Evolutionary conservation across 2,329 filamentous ascomycete genomes (phyloP).

Genomic region (Teratosphaeria zuluensis): DNA sequence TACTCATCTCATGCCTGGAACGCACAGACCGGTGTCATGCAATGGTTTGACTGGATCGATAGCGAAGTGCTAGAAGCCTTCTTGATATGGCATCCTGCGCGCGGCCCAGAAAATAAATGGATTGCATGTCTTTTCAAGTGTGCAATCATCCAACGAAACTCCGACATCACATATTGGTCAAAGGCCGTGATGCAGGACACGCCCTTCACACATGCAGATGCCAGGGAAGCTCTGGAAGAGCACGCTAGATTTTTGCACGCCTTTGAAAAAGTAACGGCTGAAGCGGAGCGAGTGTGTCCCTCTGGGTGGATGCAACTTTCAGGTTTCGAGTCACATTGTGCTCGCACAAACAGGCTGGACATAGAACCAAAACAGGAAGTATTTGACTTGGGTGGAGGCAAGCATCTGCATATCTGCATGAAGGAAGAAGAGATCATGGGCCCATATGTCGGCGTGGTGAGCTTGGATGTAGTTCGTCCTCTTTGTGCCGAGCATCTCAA

Average conservation of each 20-base stretch:
- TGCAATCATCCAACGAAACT: neutral
- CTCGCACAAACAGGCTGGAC: neutral
- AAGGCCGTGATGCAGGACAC: neutral
- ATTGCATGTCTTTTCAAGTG: neutral
- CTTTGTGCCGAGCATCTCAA: too few species aligned
- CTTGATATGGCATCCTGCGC: neutral
- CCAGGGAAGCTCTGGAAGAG: too few species aligned
- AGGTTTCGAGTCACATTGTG: neutral
- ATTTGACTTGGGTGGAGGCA: neutral
- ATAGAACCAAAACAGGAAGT: too few species aligned
- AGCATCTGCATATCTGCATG: neutral
- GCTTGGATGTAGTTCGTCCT: too few species aligned
- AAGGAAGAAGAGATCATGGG: neutral
- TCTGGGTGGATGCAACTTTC: too few species aligned
- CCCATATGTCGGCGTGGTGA: neutral
- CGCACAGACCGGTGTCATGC: neutral
- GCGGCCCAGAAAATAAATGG: neutral
- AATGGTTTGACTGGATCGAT: neutral
- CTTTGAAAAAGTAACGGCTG: too few species aligned
- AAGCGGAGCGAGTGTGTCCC: too few species aligned
- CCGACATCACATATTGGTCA: neutral
- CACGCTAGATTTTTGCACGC: too few species aligned
- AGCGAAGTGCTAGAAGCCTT: neutral
- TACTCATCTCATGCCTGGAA: neutral
- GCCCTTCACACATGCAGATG: neutral